A percentile compares a stretch with the other conserved stretches of the same genome.
Conservation (phyloP, 441 rosid species). For the Arabidopsis hybrid region DNA sequence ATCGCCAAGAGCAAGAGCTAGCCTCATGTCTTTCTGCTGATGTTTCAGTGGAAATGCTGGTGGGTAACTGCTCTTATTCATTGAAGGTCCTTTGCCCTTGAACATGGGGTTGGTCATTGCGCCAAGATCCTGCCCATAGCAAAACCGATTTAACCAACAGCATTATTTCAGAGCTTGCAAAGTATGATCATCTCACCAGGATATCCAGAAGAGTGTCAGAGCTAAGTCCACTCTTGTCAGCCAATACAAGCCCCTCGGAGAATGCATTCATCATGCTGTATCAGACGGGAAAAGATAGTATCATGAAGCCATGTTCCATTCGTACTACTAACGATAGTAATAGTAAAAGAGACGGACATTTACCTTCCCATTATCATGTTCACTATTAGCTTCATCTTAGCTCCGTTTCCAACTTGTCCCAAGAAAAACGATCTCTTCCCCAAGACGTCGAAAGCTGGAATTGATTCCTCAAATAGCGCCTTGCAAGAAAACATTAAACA, state of each 20-base stretch:
- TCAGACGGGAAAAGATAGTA: background rate
- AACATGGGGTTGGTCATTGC: constrained; percentile 86
- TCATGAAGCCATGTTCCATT: constrained; percentile 3
- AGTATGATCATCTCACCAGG: constrained; percentile 58
- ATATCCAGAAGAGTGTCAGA: constrained; percentile 73
- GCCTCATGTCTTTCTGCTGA: constrained; percentile 94
- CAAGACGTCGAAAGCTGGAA: constrained; percentile 77
- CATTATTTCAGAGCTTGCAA: background rate
- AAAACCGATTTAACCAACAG: background rate
- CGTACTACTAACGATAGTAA: background rate
- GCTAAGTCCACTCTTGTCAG: constrained; percentile 82
- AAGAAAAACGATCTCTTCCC: constrained; percentile 91
- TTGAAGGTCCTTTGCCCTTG: constrained; percentile 79
- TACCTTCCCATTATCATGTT: constrained; percentile 99
- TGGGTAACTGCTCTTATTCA: constrained; percentile 68
- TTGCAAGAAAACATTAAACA: constrained; percentile 35
- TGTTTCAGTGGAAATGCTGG: constrained; percentile 95
- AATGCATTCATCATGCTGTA: constrained; percentile 92
- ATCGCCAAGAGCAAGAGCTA: constrained; percentile 98
- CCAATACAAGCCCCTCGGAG: constrained; percentile 87
- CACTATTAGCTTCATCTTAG: constrained; percentile 92
- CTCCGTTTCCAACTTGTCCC: constrained; percentile 92
- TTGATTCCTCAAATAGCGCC: constrained; percentile 74
- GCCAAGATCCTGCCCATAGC: constrained; percentile 70
- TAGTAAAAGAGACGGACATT: background rate